Evolutionary conservation across 768 basidiomycete genomes (phyloP).

Genomic region (Lactarius hatsudake): DNA sequence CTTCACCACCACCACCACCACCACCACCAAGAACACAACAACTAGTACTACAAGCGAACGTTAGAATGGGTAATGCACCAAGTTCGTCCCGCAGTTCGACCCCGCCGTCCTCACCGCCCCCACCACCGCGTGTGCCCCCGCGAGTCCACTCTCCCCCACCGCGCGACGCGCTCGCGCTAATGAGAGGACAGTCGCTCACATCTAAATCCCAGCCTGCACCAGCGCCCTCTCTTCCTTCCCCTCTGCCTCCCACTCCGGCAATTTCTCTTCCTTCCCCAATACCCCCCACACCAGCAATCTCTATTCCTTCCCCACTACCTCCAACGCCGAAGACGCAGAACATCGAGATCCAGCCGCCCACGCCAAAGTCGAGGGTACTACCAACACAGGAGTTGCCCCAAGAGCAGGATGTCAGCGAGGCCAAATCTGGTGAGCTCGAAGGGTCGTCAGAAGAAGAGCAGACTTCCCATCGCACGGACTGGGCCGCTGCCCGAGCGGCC

Average conservation of each 20-base stretch:
- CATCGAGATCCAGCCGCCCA: background rate
- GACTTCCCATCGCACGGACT: conserved; percentile 11
- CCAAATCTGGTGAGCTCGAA: conserved; percentile 21
- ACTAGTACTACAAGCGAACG: background rate
- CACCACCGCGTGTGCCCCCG: conserved; percentile 21
- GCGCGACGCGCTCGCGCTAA: conserved; percentile 23
- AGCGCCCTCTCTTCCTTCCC: background rate
- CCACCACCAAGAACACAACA: background rate
- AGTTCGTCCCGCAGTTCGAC: conserved; percentile 19
- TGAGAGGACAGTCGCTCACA: conserved; percentile 24
- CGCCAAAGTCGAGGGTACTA: background rate
- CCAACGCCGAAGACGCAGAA: background rate
- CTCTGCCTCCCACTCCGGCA: background rate
- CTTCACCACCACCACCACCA: conserved; percentile 1
- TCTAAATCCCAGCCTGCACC: conserved; percentile 9
- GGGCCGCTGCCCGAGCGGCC: conserved; percentile 18
- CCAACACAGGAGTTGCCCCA: background rate
- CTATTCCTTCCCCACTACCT: background rate
- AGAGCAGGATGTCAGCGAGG: conserved; percentile 24
- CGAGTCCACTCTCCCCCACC: conserved; percentile 18
- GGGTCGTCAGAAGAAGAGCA: conserved; percentile 4
- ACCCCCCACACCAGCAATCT: background rate
- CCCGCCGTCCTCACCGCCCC: conserved; percentile 16
- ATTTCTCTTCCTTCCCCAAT: background rate
- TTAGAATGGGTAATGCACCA: conserved; percentile 26